These are phyloP conservation scores for Populus alba DNA, from an alignment of 345 rosid species.

Conservation along the genomic window DNA sequence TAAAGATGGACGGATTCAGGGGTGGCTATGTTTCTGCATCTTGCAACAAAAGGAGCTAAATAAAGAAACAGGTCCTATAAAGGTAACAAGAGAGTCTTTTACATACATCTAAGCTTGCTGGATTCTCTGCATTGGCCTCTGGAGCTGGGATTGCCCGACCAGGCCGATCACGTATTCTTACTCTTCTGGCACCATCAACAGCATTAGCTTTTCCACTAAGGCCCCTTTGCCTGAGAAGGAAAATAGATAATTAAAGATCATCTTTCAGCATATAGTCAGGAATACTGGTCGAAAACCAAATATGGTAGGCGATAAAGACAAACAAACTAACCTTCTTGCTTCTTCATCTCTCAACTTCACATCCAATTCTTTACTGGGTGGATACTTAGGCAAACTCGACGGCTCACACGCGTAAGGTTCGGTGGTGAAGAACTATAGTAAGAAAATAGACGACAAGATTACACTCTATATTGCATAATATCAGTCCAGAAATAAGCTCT, in stretches of 20 bases:
- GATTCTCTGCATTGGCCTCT: conserved; percentile 76
- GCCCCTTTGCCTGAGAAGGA: conserved; percentile 51
- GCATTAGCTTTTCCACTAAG: conserved; percentile 46
- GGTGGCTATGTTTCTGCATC: neutral
- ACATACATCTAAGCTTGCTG: conserved; percentile 24
- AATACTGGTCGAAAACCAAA: conserved; percentile 2
- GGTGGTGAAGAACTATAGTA: conserved; percentile 65
- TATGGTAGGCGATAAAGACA: conserved; percentile 10
- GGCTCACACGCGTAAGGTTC: conserved; percentile 86
- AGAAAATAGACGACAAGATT: conserved; percentile 20
- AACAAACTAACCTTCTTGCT: conserved; percentile 62
- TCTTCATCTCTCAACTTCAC: conserved; percentile 75
- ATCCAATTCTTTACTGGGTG: conserved; percentile 92
- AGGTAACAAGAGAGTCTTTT: neutral
- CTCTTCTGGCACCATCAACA: conserved; percentile 55
- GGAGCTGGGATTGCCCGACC: conserved; percentile 59
- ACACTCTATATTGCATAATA: conserved; percentile 1
- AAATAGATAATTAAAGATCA: conserved; percentile 11
- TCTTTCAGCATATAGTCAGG: conserved; percentile 20
- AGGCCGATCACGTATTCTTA: conserved; percentile 16
- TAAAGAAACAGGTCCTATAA: neutral
- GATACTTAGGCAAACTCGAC: conserved; percentile 80
- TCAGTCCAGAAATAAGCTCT: neutral
- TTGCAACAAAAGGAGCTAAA: neutral
- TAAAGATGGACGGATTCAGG: neutral